Evolutionary conservation across 352 stramenopile genomes (phyloP).

Genomic region (Phytopythium vexans): DNA sequence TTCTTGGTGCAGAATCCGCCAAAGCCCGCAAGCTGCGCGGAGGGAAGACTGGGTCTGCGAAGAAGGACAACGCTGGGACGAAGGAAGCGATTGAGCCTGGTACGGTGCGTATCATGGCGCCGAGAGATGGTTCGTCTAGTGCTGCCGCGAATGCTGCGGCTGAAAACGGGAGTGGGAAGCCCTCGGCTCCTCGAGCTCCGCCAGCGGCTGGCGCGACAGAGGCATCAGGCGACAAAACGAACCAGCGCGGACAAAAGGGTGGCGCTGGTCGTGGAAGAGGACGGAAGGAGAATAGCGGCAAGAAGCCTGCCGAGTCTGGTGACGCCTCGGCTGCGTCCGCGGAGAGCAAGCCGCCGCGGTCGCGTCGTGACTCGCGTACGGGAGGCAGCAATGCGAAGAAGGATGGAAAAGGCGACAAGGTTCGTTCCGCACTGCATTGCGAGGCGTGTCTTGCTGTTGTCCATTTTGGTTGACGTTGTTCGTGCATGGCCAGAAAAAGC

Average conservation of each 20-base stretch:
- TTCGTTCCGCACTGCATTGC: constrained; percentile 6
- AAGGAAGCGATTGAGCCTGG: constrained; percentile 39
- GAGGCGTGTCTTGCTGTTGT: background rate
- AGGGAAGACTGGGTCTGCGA: constrained; percentile 14
- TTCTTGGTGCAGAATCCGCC: constrained; percentile 16
- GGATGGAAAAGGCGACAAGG: constrained; percentile 24
- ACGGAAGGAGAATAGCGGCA: constrained; percentile 18
- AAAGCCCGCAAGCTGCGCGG: constrained; percentile 43
- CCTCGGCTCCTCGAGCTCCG: background rate
- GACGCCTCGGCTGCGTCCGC: constrained; percentile 19
- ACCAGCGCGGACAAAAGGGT: constrained; percentile 6
- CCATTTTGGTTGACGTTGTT: background rate
- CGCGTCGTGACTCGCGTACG: constrained; percentile 20
- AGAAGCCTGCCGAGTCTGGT: constrained; percentile 17
- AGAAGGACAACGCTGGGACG: constrained; percentile 24
- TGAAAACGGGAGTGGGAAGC: too few species aligned
- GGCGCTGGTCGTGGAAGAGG: constrained; percentile 25
- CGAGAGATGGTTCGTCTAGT: constrained; percentile 18
- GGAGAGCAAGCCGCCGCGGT: constrained; percentile 15
- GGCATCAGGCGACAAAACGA: constrained; percentile 16
- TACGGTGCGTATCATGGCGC: constrained; percentile 52
- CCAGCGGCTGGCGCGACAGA: constrained; percentile 6
- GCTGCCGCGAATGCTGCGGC: background rate
- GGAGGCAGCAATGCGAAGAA: constrained; percentile 25
- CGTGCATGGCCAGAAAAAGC: constrained; percentile 44